Base-by-base conservation (phyloP, 371 early-diverging fungal species). In the Mortierella sp. region DNA sequence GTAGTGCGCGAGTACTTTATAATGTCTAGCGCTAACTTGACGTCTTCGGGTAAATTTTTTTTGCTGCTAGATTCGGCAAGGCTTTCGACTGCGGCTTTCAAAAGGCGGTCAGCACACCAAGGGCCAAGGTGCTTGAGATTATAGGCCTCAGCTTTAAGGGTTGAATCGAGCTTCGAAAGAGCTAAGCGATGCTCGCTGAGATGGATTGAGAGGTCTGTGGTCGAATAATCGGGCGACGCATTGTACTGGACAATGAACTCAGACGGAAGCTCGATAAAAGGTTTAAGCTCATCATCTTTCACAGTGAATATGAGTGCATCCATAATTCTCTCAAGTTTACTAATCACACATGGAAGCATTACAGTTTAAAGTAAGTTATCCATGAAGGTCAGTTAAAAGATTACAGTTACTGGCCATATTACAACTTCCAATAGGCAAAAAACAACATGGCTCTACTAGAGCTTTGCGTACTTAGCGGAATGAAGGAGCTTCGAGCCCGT, bases 321-420 rank as follows among this genome's bases (percentile, higher is more conserved):
- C 52, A 97, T 83, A 39, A 90, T 89, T 12, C 67, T 67, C 76
- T 97, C 96, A 32, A 97, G 83, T 26, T 91, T 86, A 14, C 91
- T 93, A 65, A n/a, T 37, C 14, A 77, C 77, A 6, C 3, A 35
- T 22, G 35, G 2, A 30, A 24, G 37, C 20, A 16, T 47, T 11
- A 16, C 40, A 40, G 18, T 55, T 18, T 32, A 20, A 57, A 10
- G 28, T 32, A 28, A 54, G 51, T 18, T 6, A n/a, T 12, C 10
- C 24, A 64, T n/a, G 47, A 51, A 18, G 51, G 3, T 45, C 12
- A 16, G 18, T 45, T 45, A 45, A 4, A 45, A 18, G 18, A 35
- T 35, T 35, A 35, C 35, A 35, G 35, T 35, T 35, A 16, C 12
- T 18, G 11, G 45, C 18, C 45, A 45, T 45, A 4, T 45, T 12